Conservation (phyloP, 2,329 filamentous ascomycete genomes). For the Alternaria novae-zelandiae region DNA sequence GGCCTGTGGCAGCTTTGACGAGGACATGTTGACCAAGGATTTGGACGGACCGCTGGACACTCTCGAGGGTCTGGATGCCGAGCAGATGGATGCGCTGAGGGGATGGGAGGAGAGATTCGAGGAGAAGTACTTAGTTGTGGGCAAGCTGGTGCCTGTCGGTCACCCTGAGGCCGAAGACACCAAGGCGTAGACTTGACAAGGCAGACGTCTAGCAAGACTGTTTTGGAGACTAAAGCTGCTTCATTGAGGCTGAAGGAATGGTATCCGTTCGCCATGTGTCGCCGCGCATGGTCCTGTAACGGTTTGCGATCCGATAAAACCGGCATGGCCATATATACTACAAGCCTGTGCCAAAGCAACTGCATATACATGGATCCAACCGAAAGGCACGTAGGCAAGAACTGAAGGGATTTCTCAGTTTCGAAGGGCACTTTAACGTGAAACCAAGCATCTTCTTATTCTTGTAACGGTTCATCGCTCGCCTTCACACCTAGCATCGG, state of each 20-base stretch:
- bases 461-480: not conserved
- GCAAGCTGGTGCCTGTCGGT: slow-evolving; percentile 75
- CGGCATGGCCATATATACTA: not conserved
- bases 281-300: not conserved
- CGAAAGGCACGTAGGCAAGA: not conserved
- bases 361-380: not conserved
- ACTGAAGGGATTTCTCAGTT: not conserved
- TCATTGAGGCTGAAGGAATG: not conserved
- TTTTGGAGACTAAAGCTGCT: not conserved
- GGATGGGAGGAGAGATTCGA: slow-evolving; percentile 94
- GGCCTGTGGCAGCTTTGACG: slow-evolving; percentile 90
- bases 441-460: not conserved
- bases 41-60: slow-evolving; percentile 82
- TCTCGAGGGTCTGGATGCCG: slow-evolving; percentile 71
- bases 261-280: not conserved
- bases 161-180: slow-evolving; percentile 58
- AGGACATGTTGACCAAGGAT: slow-evolving; percentile 93
- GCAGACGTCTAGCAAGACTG: not conserved
- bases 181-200: slow-evolving; percentile 19
- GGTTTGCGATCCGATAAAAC: not conserved
- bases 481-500: not conserved
- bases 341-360: not conserved
- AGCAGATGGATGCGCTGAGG: slow-evolving; percentile 81
- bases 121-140: slow-evolving; percentile 96
- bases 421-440: not conserved